A percentile compares a stretch with the other conserved stretches of the same genome.
Conservation (phyloP, 1,139 yeast genomes). For the Hansenula sp. region DNA sequence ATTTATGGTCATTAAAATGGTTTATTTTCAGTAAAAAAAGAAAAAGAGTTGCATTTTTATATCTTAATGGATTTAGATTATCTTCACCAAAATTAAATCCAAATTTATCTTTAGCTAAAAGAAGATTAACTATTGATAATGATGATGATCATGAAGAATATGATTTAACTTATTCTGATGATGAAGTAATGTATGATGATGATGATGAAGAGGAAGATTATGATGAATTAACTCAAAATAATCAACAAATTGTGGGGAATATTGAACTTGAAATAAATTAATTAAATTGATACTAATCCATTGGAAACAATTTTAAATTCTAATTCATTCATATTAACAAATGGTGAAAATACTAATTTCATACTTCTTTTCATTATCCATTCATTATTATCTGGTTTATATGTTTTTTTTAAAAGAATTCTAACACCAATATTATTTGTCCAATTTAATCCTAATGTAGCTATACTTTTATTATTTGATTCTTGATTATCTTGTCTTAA, state of each 20-base stretch:
- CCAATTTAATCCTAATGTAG: constrained; percentile 42
- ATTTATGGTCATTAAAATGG: constrained; percentile 86
- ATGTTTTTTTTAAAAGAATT: constrained; percentile 31
- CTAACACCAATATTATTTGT: constrained; percentile 35
- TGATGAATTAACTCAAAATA: constrained; percentile 22
- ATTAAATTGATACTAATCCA: constrained; percentile 23
- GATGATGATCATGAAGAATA: constrained; percentile 43
- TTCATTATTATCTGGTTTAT: constrained; percentile 8
- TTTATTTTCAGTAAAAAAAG: constrained; percentile 87
- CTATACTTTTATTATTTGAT: constrained; percentile 25
- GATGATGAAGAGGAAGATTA: constrained; percentile 21
- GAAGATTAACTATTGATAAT: constrained; percentile 28
- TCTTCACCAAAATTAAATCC: constrained; percentile 25
- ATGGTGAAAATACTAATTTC: constrained; percentile 35
- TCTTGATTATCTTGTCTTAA: constrained; percentile 5
- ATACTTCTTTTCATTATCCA: constrained; percentile 25
- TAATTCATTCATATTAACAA: constrained; percentile 15
- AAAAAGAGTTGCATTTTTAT: constrained; percentile 85
- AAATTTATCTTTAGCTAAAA: constrained; percentile 15
- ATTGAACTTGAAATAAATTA: constrained; percentile 27
- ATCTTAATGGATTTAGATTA: constrained; percentile 40
- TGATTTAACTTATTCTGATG: constrained; percentile 36
- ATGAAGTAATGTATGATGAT: constrained; percentile 25
- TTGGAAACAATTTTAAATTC: constrained; percentile 25
- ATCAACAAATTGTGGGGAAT: constrained; percentile 34